Evolutionary conservation across 129 eudicot species (phyloP).

Genomic region (Pseudognaphalium luteoalbum): DNA sequence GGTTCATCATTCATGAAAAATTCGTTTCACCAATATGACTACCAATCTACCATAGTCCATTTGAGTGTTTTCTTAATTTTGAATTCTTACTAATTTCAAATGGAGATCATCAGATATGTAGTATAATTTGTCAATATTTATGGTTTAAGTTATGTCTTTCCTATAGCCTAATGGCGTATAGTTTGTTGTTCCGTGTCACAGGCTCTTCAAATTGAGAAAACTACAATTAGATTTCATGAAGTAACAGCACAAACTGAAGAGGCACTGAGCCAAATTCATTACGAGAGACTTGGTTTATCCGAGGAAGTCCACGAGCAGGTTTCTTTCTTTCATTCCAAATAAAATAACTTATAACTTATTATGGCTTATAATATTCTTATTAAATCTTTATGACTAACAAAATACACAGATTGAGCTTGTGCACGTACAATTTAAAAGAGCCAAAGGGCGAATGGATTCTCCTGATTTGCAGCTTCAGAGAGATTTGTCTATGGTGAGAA

Average conservation of each 20-base stretch:
- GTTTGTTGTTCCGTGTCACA: conserved; percentile 35
- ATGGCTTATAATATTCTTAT: not conserved
- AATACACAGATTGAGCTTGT: conserved; percentile 66
- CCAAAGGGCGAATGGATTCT: conserved; percentile 69
- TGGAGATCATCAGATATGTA: not conserved
- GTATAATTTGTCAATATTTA: not conserved
- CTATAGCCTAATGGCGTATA: not conserved
- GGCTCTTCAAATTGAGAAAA: conserved; percentile 83
- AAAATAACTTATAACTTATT: not conserved
- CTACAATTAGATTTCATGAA: conserved; percentile 51
- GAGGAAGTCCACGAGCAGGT: conserved; percentile 97
- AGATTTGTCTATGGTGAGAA: conserved; percentile 57
- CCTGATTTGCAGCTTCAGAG: conserved; percentile 64
- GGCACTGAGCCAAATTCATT: conserved; percentile 68
- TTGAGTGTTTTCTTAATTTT: not conserved
- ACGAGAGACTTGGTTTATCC: conserved; percentile 57
- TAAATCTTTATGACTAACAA: not conserved
- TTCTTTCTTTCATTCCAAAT: not conserved
- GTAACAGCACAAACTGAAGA: conserved; percentile 78
- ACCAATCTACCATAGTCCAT: not conserved
- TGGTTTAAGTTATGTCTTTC: conserved; percentile 11
- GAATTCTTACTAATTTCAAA: not conserved
- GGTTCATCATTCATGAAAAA: not conserved
- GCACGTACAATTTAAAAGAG: conserved; percentile 83
- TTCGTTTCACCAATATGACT: not conserved